Evolutionary conservation across 176 grass and related monocot species (phyloP).

Genomic region (Raddia distichophylla): DNA sequence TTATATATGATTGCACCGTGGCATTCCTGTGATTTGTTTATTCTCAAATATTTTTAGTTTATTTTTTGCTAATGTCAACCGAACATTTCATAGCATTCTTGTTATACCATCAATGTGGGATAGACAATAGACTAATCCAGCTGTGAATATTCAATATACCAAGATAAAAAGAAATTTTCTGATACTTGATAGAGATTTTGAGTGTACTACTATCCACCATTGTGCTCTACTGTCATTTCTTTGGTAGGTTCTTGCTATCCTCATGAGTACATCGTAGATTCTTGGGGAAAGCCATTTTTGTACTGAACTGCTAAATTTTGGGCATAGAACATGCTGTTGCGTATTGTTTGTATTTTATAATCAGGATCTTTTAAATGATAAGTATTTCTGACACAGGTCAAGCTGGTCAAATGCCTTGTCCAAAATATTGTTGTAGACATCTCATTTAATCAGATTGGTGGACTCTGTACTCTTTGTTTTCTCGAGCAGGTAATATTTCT

Average conservation of each 20-base stretch:
- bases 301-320: slow-evolving; percentile 2
- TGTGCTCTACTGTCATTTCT: slow-evolving; percentile 2
- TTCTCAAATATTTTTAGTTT: slow-evolving; percentile 1
- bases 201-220: not conserved
- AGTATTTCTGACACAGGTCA: slow-evolving; percentile 66
- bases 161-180: slow-evolving; percentile 21
- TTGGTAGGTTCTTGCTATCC: not conserved
- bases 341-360: slow-evolving; percentile 27
- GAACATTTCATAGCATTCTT: slow-evolving; percentile 9
- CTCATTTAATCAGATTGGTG: slow-evolving; percentile 95
- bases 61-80: not conserved
- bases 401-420: slow-evolving; percentile 89
- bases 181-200: not conserved
- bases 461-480: slow-evolving; percentile 89
- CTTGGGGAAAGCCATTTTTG: not conserved
- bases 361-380: slow-evolving; percentile 6
- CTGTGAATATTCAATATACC: slow-evolving; percentile 25
- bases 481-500: slow-evolving; percentile 70
- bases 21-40: slow-evolving; percentile 10
- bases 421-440: slow-evolving; percentile 93
- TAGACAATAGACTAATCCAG: not conserved
- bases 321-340: not conserved
- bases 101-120: not conserved
- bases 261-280: not conserved
- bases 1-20: not conserved